Evolutionary conservation across 345 rosid genomes (phyloP).

Genomic region (Eucalyptus cloeziana): DNA sequence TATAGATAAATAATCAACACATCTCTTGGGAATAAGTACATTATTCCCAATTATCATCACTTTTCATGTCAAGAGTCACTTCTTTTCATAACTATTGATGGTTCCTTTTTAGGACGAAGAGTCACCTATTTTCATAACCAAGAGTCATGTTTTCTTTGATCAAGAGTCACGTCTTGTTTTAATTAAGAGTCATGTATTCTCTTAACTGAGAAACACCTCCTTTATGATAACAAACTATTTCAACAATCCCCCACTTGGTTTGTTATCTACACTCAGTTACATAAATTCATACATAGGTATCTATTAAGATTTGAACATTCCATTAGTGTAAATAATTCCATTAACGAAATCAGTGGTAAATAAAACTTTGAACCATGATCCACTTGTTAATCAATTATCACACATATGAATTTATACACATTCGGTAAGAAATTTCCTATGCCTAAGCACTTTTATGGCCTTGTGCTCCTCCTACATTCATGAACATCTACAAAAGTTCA

Average conservation of each 20-base stretch:
- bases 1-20: too few species aligned
- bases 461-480: too few species aligned
- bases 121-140: too few species aligned
- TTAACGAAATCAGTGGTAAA: neutral
- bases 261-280: too few species aligned
- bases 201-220: neutral
- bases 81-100: too few species aligned
- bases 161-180: neutral
- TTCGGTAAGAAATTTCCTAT: neutral
- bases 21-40: too few species aligned
- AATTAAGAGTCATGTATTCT: neutral
- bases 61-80: too few species aligned
- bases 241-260: neutral
- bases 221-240: too few species aligned
- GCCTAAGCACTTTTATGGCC: neutral
- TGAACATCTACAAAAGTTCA: neutral
- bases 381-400: neutral
- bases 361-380: neutral
- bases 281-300: neutral
- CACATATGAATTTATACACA: too few species aligned
- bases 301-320: neutral
- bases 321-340: neutral
- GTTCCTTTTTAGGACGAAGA: too few species aligned
- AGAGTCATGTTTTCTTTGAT: too few species aligned
- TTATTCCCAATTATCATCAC: too few species aligned